These are phyloP conservation scores for Marsdenia floribunda DNA, from an alignment of 257 asterid species.

Conservation along the genomic window DNA sequence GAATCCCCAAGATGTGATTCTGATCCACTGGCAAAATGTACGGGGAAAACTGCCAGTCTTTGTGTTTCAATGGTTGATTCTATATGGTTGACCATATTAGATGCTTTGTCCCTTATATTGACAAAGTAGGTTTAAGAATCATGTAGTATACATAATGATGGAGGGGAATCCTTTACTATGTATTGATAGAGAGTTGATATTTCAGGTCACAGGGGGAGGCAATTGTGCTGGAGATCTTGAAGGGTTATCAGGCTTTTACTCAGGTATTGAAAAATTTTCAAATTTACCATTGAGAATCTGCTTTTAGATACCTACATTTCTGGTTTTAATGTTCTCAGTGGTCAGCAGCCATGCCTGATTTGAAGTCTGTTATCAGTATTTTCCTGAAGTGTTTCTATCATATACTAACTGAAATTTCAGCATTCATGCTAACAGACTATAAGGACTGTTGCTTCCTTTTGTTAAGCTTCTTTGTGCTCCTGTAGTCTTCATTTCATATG, in stretches of 20 bases:
- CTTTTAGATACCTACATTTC: slow-evolving; percentile 1
- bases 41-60: slow-evolving; percentile 70
- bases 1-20: slow-evolving; percentile 86
- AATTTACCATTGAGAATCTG: slow-evolving; percentile 10
- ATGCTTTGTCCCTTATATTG: slow-evolving; percentile 86
- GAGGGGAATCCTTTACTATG: slow-evolving; percentile 4
- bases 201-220: slow-evolving; percentile 98
- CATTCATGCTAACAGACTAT: not conserved
- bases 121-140: slow-evolving; percentile 54
- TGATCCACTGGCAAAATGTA: slow-evolving; percentile 54
- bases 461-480: not conserved
- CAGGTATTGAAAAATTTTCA: slow-evolving; percentile 46
- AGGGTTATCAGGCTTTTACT: slow-evolving; percentile 98
- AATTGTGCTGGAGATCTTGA: slow-evolving; percentile 88
- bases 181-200: slow-evolving; percentile 24
- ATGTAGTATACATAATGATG: slow-evolving; percentile 14
- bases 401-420: not conserved
- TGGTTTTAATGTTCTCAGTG: not conserved
- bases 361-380: not conserved
- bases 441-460: not conserved
- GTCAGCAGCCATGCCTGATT: not conserved
- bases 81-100: slow-evolving; percentile 85
- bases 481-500: not conserved
- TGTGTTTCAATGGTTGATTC: slow-evolving; percentile 91
- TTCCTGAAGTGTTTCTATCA: not conserved